Evolutionary conservation across 331 rosid species (phyloP), one percentile per base, ranked within the genome.

Genomic region (Rhamnella rubrinervis): DNA sequence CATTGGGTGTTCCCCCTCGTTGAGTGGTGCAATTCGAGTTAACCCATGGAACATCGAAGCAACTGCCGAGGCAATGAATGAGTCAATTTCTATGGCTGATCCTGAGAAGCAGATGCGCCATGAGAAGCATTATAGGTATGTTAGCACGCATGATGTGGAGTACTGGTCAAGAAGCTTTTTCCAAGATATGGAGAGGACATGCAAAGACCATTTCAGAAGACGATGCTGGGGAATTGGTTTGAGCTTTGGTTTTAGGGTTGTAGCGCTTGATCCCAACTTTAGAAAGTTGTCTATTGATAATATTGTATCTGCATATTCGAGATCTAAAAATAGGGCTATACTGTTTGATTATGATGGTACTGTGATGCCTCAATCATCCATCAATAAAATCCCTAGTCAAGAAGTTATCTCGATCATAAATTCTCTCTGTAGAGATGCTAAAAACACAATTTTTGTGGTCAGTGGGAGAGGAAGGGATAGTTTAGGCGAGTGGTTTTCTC

Each of bases 201-300:
- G 87, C 65, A 83, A 60, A 72, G 87, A 83, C 46, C 87, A 83
- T 75, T 83, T 83, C 57, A 70, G 83, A 70, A 77, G 80, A 73
- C 80, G 87, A 13, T 83, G 87, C 65, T 83, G 87, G 87, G 87
- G 87, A 55, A 83, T 83, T 46, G 87, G 87, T 35, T 68, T 83
- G 78, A 77, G 87, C 75, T 83, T 83, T 35, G 87, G 87, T 18
- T 83, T 83, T 70, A 80, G 87, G 69, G 87, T 83, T 63, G 79
- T 83, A 58, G 87, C 87, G 8, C 80, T 83, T 39, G 87, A 83
- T 77, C 87, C 87, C 1, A 83, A 77, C 79, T 83, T 83, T 69
- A 77, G 76, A 59, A 83, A 83, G 77, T 65, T 83, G 75, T 66
- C 80, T 37, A 73, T 66, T 73, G 87, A 83, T 52, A 75, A 66